Conservation (phyloP, 2,329 filamentous ascomycete species). For the Neophaeococcomyces mojaviensis region DNA sequence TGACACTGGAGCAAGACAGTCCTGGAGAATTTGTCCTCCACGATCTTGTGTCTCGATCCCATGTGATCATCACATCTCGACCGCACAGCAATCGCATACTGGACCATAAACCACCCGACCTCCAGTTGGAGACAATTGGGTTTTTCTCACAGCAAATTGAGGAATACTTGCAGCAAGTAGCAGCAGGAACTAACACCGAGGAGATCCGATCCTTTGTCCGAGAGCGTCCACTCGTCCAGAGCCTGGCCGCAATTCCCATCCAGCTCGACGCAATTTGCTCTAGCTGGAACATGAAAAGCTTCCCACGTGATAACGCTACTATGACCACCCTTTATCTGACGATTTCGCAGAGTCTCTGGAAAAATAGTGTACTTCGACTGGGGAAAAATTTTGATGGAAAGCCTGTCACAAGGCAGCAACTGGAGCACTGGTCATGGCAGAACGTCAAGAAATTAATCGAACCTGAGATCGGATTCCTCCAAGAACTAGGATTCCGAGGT, state of each 20-base stretch:
- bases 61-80: not conserved
- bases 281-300: conserved; percentile 25
- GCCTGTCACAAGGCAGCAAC: too few relatives aligned
- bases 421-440: conserved; percentile 3
- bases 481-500: too few relatives aligned
- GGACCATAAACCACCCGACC: conserved; percentile 25
- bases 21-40: not conserved
- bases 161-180: conserved; percentile 26
- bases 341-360: conserved; percentile 33
- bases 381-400: conserved; percentile 11
- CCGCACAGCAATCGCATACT: conserved; percentile 1
- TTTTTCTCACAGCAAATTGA: conserved; percentile 32
- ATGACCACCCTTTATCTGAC: conserved; percentile 33
- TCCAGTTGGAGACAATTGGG: conserved; percentile 36
- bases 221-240: conserved; percentile 27
- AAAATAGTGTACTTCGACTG: conserved; percentile 31
- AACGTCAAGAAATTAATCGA: conserved; percentile 17
- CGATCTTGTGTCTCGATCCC: not conserved
- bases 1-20: conserved; percentile 14
- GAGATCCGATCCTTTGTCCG: conserved; percentile 30
- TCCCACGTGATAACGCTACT: conserved; percentile 19
- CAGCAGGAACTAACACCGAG: not conserved
- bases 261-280: conserved; percentile 40
- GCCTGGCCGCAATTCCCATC: conserved; percentile 38
- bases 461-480: conserved; percentile 22